phyloP scores from a whole-genome alignment of 2,329 filamentous ascomycete genomes.

The Plectosphaerella plurivora region DNA sequence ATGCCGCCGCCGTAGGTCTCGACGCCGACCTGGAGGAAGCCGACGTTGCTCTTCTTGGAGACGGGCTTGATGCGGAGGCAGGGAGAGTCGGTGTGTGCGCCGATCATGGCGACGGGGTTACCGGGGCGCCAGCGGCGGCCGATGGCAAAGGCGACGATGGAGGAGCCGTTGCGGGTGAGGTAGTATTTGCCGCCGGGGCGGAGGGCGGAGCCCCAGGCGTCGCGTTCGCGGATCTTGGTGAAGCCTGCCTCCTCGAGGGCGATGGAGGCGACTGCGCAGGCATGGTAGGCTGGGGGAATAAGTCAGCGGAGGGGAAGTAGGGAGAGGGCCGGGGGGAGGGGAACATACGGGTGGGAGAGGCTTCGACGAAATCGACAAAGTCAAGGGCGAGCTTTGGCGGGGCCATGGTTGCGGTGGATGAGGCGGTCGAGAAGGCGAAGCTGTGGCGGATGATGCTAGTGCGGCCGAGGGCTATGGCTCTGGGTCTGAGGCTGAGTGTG shows the following conservation, averaged over 20 bases:
- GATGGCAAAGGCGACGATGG: slow-evolving; percentile 88
- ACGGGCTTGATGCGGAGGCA: slow-evolving; percentile 91
- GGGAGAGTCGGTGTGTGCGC: slow-evolving; percentile 93
- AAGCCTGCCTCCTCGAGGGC: slow-evolving; percentile 83
- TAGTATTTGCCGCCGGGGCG: slow-evolving; percentile 92
- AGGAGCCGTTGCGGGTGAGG: slow-evolving; percentile 88
- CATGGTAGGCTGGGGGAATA: slow-evolving; percentile 75
- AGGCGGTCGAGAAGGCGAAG: slow-evolving; percentile 21
- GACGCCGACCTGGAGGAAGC: slow-evolving; percentile 90
- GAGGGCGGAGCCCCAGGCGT: slow-evolving; percentile 77
- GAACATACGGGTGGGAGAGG: slow-evolving; percentile 80
- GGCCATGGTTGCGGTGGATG: slow-evolving; percentile 44
- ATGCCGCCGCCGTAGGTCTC: slow-evolving; percentile 96
- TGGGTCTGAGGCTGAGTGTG: slow-evolving; percentile 3
- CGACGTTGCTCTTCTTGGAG: slow-evolving; percentile 80
- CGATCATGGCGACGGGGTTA: slow-evolving; percentile 88
- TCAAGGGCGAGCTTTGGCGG: slow-evolving; percentile 62
- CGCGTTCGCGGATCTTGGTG: slow-evolving; percentile 81
- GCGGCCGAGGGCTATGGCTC: not conserved
- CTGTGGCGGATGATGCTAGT: slow-evolving; percentile 4
- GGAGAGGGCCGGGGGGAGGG: not conserved
- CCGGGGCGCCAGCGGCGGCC: slow-evolving; percentile 88
- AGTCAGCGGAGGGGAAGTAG: slow-evolving; percentile 1
- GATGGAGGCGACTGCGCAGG: slow-evolving; percentile 72
- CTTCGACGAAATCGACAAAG: slow-evolving; percentile 91